Conservation (phyloP, 352 stramenopile species). For the Phytophthora pistaciae region DNA sequence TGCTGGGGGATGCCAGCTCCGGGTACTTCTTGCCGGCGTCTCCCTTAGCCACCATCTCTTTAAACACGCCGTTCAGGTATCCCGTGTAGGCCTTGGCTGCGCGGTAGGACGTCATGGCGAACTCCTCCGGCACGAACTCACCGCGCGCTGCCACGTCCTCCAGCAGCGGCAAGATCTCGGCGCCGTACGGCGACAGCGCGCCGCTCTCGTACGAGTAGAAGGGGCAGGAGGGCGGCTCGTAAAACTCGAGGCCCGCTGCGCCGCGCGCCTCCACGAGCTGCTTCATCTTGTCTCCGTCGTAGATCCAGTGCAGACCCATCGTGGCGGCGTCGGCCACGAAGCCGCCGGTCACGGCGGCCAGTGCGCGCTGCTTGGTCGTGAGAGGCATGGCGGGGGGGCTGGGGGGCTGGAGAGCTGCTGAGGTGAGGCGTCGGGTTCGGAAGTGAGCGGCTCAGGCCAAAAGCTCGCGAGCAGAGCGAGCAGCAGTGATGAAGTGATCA, state of each 20-base stretch:
- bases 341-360: conserved; percentile 54
- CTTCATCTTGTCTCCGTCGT: conserved; percentile 61
- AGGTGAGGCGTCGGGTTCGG: conserved; percentile 1
- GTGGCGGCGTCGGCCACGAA: conserved; percentile 74
- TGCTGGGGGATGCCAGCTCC: conserved; percentile 57
- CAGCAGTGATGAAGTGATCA: conserved; percentile 1
- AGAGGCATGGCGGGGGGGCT: conserved; percentile 20
- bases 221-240: conserved; percentile 63
- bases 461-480: conserved; percentile 4
- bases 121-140: conserved; percentile 54
- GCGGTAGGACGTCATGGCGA: conserved; percentile 57
- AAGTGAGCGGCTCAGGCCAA: conserved; percentile 21
- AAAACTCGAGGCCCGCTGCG: conserved; percentile 49
- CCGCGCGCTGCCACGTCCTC: conserved; percentile 53
- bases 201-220: conserved; percentile 74
- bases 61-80: conserved; percentile 73
- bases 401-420: not conserved
- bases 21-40: conserved; percentile 68
- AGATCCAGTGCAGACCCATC: conserved; percentile 85
- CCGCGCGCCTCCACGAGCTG: conserved; percentile 38
- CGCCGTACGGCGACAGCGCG: conserved; percentile 66
- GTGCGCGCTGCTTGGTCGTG: conserved; percentile 50
- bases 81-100: conserved; percentile 68
- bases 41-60: conserved; percentile 72
- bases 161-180: conserved; percentile 73